phyloP scores from a whole-genome alignment of 2,329 filamentous ascomycete genomes.

The Cytospora piceae region DNA sequence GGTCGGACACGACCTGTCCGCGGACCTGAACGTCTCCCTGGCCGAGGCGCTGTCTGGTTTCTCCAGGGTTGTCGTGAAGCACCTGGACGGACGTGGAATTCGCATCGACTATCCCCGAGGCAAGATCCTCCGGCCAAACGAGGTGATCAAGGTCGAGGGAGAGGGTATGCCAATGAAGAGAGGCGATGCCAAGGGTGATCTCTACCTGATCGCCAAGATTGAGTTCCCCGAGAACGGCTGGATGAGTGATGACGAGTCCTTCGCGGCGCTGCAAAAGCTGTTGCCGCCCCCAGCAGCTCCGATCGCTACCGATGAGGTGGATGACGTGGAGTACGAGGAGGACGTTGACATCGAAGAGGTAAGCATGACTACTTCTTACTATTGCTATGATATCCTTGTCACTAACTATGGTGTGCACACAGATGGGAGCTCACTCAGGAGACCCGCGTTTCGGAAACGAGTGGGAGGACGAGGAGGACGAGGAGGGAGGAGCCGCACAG shows the following conservation, averaged over 20 bases:
- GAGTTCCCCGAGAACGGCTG: constrained; percentile 88
- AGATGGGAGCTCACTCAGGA: constrained; percentile 74
- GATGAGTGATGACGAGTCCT: constrained; percentile 71
- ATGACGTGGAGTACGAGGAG: constrained; percentile 87
- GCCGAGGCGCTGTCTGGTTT: constrained; percentile 87
- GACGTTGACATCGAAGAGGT: constrained; percentile 81
- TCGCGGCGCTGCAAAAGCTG: constrained; percentile 73
- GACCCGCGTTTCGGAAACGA: constrained; percentile 67
- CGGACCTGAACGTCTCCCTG: constrained; percentile 79
- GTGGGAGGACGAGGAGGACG: constrained; percentile 75
- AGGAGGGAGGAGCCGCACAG: constrained; percentile 64
- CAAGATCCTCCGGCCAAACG: constrained; percentile 79
- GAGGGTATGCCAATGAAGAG: constrained; percentile 96
- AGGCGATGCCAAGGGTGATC: constrained; percentile 79
- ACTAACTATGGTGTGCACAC: constrained; percentile 26
- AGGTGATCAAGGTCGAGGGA: constrained; percentile 81
- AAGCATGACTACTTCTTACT: constrained; percentile 35
- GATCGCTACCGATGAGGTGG: constrained; percentile 74
- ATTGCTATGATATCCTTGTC: not conserved
- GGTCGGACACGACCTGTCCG: constrained; percentile 81
- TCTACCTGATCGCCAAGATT: constrained; percentile 85
- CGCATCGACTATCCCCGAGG: constrained; percentile 78
- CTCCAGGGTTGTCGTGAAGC: constrained; percentile 85
- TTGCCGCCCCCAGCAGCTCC: constrained; percentile 67
- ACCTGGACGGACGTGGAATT: constrained; percentile 92